These are phyloP conservation scores for Entelexis sorbosivorans DNA, from an alignment of 1,139 yeast species.

Conservation along the genomic window DNA sequence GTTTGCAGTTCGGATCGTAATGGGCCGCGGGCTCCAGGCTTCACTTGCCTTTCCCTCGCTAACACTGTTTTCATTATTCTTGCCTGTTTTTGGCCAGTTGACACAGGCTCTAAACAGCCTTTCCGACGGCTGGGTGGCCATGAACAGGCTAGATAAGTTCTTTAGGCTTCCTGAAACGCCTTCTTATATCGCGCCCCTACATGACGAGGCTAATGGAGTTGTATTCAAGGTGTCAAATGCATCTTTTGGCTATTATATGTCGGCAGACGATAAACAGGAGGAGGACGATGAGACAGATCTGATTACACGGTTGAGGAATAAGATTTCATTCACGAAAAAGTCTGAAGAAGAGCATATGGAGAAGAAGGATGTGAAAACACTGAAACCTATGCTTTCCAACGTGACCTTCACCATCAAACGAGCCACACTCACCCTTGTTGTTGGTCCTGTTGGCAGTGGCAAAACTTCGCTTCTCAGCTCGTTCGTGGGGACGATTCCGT, in stretches of 20 bases:
- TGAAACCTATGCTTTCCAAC: slow-evolving; percentile 21
- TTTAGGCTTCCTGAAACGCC: slow-evolving; percentile 36
- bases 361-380: not conserved
- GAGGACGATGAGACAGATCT: no score
- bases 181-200: slow-evolving; percentile 23
- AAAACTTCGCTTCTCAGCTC: slow-evolving; percentile 55
- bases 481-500: slow-evolving; percentile 49
- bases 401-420: slow-evolving; percentile 37
- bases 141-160: slow-evolving; percentile 46
- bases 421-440: slow-evolving; percentile 56
- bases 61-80: slow-evolving; percentile 56
- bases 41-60: slow-evolving; percentile 72
- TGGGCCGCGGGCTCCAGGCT: slow-evolving; percentile 41
- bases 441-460: slow-evolving; percentile 63
- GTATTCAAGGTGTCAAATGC: not conserved
- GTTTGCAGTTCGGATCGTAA: slow-evolving; percentile 54
- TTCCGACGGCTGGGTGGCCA: slow-evolving; percentile 54
- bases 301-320: not conserved
- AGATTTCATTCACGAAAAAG: not conserved
- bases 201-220: not conserved
- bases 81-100: slow-evolving; percentile 55
- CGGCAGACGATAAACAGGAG: not conserved
- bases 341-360: not conserved
- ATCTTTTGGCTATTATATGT: slow-evolving; percentile 4
- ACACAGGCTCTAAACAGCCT: slow-evolving; percentile 47